Base-by-base conservation (phyloP, 2,329 filamentous ascomycete species). In the Verticillium klebahnii region DNA sequence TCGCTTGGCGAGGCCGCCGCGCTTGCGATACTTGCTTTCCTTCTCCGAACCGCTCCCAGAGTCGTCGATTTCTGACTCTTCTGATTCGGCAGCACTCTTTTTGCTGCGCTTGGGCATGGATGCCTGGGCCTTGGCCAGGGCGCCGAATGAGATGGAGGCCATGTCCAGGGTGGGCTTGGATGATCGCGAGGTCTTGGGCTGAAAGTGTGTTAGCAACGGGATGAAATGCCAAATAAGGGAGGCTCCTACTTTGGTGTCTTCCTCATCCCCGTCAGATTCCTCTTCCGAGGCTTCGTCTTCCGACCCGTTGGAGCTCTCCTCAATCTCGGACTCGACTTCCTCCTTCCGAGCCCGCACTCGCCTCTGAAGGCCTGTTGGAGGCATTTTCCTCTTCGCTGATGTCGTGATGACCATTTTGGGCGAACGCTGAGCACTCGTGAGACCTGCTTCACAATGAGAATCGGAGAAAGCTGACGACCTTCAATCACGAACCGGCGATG, bases 81-180 rank as follows among this genome's bases (percentile, higher is more conserved):
- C 67, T 15, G 66, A 56, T 74, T 57, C 63, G 6, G 71, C 66
- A 12, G 69, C 64, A 11, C 70, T 50, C 7, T 69, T 64, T 19
- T 70, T 65, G 56, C 72, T 64, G 62, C 68, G 66, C 61, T 68
- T 70, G 37, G 72, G 79, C 36, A 96, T 76, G 0, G 87, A 84
- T 45, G 88, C 88, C 78, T 96, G 92, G 1, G 93, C 93, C 80
- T 92, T 91, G 66, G 91, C 92, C 50, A 97, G 81, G n/a, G 91
- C 91, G 65, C 93, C 93, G 70, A 98, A 97, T 29, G 93, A 95
- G 66, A 97, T 86, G 64, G 82, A 80, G 9, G 85, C 78, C 55
- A 82, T 76, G 62, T 83, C 80, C 61, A 82, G 72, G 19, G 73
- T 74, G 6, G 77, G 69, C 57, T 62, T 64, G 39, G 60, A 60